phyloP scores from a whole-genome alignment of 2,329 filamentous ascomycete species.

The Paecilomyces sp. region DNA sequence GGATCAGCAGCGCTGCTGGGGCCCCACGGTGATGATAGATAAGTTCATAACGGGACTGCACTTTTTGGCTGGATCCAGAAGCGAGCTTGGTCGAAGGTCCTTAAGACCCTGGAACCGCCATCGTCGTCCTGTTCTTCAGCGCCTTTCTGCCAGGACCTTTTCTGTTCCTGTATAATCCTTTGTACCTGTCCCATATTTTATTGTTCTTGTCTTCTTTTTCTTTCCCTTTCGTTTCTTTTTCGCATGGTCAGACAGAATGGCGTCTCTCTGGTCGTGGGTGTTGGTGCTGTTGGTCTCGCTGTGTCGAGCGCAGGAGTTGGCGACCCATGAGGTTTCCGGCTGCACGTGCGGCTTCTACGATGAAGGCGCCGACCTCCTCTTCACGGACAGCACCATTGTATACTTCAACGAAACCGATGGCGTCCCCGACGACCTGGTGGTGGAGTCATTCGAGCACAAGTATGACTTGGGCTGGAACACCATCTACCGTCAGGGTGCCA shows the following conservation, averaged over 20 bases:
- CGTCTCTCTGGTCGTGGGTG: not conserved
- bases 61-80: not conserved
- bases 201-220: not conserved
- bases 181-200: not conserved
- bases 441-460: conserved; percentile 34
- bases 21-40: not conserved
- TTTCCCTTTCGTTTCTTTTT: not conserved
- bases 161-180: not conserved
- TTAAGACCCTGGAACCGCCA: not conserved
- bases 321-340: conserved; percentile 4
- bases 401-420: conserved; percentile 45
- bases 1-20: not conserved
- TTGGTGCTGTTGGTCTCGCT: not conserved
- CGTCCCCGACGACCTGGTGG: conserved; percentile 28
- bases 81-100: not conserved
- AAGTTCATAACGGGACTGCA: not conserved
- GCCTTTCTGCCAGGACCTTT: not conserved
- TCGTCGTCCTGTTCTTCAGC: not conserved
- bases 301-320: not conserved
- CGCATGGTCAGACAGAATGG: not conserved
- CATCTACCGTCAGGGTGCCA: conserved; percentile 5
- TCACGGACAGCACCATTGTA: conserved; percentile 42
- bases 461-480: conserved; percentile 43
- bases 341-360: conserved; percentile 45
- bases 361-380: conserved; percentile 24